Evolutionary conservation across 2,329 filamentous ascomycete genomes (phyloP).

Genomic region (Claviceps paspali): DNA sequence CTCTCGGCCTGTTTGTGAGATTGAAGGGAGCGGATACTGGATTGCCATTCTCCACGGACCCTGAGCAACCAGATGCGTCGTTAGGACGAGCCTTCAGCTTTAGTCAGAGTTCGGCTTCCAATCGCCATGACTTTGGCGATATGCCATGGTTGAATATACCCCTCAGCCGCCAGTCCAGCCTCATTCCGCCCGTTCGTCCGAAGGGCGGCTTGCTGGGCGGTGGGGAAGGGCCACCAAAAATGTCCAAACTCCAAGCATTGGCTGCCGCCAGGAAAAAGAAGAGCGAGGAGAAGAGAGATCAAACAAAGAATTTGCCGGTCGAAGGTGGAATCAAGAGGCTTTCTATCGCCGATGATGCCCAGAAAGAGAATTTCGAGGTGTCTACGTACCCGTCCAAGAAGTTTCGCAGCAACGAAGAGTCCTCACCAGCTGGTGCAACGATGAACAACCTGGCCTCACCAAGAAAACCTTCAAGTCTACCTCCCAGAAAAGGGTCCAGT

Average conservation of each 20-base stretch:
- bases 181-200: constrained; percentile 40
- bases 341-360: constrained; percentile 14
- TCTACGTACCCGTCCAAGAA: constrained; percentile 10
- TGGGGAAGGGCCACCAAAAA: constrained; percentile 46
- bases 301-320: constrained; percentile 12
- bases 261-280: constrained; percentile 79
- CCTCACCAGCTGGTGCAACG: not conserved
- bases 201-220: constrained; percentile 66
- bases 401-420: constrained; percentile 6
- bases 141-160: constrained; percentile 75
- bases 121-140: constrained; percentile 51
- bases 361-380: constrained; percentile 15
- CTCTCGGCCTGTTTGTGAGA: constrained; percentile 12
- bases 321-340: constrained; percentile 17
- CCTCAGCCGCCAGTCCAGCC: constrained; percentile 44
- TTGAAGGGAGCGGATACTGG: constrained; percentile 18
- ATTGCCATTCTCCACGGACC: constrained; percentile 6
- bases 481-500: not conserved
- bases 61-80: constrained; percentile 2
- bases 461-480: not conserved
- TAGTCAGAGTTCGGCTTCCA: not conserved
- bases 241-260: constrained; percentile 82
- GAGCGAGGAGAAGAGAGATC: constrained; percentile 42
- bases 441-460: not conserved
- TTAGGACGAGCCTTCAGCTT: not conserved